phyloP scores from a whole-genome alignment of 495 filamentous ascomycete species.

The Hypomontagnella monticulosa region DNA sequence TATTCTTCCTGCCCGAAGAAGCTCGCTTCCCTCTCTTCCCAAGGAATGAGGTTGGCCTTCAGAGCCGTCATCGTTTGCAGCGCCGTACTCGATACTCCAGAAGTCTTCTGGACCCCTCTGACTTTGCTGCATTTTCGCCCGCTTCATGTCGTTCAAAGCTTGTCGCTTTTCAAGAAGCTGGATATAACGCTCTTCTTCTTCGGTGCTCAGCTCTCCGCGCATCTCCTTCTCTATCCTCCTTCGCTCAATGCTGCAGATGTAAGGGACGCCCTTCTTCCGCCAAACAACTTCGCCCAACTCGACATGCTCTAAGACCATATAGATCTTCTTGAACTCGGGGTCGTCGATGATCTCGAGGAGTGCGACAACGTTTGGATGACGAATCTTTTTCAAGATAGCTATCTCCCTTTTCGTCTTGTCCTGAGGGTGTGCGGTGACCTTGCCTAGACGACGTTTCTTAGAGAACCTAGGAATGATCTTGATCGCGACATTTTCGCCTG shows the following conservation, averaged over 20 bases:
- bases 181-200: constrained; percentile 71
- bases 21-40: constrained; percentile 45
- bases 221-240: constrained; percentile 77
- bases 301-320: constrained; percentile 95
- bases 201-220: constrained; percentile 65
- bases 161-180: constrained; percentile 65
- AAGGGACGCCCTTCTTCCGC: constrained; percentile 82
- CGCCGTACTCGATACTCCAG: constrained; percentile 87
- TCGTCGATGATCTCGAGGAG: constrained; percentile 98
- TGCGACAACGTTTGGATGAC: constrained; percentile 93
- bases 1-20: constrained; percentile 23
- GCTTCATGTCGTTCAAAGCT: constrained; percentile 64
- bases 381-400: constrained; percentile 96
- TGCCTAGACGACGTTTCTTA: constrained; percentile 88
- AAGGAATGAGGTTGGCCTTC: constrained; percentile 51
- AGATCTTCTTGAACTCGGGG: constrained; percentile 93
- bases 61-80: constrained; percentile 67
- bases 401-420: constrained; percentile 98
- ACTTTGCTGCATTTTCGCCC: constrained; percentile 52
- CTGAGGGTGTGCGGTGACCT: constrained; percentile 70
- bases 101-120: constrained; percentile 61
- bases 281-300: constrained; percentile 93
- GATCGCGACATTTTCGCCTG: constrained; percentile 87
- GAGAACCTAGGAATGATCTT: constrained; percentile 98
- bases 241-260: constrained; percentile 84